These are phyloP conservation scores for Eutypella sp. DNA, from an alignment of 2,329 filamentous ascomycete species.

Conservation along the genomic window DNA sequence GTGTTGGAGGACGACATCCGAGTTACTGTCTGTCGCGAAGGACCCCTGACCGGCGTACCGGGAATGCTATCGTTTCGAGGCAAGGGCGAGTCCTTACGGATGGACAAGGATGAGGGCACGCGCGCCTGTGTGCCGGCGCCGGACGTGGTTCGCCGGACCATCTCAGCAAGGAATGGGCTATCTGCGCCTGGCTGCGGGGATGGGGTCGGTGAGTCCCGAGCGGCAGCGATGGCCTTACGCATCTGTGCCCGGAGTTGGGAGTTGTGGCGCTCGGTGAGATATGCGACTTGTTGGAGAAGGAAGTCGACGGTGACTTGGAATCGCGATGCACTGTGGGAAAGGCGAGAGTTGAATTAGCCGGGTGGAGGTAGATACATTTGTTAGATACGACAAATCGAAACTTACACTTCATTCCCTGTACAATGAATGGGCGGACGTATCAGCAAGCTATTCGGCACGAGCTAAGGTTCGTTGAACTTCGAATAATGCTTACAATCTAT, in stretches of 20 bases:
- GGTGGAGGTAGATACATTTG: conserved; percentile 1
- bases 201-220: conserved; percentile 50
- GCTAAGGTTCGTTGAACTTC: conserved; percentile 5
- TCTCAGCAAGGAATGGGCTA: conserved; percentile 35
- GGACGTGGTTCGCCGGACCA: conserved; percentile 48
- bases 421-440: conserved; percentile 5
- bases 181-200: conserved; percentile 53
- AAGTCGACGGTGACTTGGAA: conserved; percentile 87
- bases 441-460: conserved; percentile 1
- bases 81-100: conserved; percentile 53
- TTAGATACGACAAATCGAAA: conserved; percentile 13
- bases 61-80: conserved; percentile 43
- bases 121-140: conserved; percentile 39
- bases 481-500: conserved; percentile 66
- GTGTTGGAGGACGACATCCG: conserved; percentile 45
- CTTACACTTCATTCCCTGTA: conserved; percentile 72
- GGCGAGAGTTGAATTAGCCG: conserved; percentile 22
- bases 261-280: conserved; percentile 86
- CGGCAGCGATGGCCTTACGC: conserved; percentile 62
- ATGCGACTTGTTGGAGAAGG: conserved; percentile 86
- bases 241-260: conserved; percentile 89
- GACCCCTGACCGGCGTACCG: conserved; percentile 38
- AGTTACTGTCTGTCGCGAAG: conserved; percentile 40
- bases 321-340: conserved; percentile 62
- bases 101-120: conserved; percentile 49